Conservation (phyloP, 148 eudicot species). For the Drosera capensis region DNA sequence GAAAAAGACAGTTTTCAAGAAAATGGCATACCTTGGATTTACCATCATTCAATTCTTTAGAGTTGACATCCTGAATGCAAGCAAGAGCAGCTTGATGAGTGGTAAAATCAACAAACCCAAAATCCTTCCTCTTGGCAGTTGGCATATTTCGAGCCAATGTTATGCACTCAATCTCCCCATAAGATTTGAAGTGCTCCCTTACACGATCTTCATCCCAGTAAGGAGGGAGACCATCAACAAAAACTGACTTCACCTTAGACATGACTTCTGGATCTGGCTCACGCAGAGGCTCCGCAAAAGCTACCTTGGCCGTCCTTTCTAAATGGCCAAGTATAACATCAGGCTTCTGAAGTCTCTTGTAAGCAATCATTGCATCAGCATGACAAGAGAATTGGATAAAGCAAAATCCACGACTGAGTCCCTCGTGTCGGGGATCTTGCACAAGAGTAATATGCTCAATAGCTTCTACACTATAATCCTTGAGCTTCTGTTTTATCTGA, state of each 20-base stretch:
- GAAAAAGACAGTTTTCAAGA: neutral
- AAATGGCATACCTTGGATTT: conserved; percentile 38
- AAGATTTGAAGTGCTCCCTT: conserved; percentile 39
- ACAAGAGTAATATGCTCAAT: conserved; percentile 62
- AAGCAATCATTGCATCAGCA: conserved; percentile 77
- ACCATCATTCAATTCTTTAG: conserved; percentile 46
- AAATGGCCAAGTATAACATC: conserved; percentile 72
- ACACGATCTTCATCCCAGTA: conserved; percentile 78
- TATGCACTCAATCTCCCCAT: conserved; percentile 66
- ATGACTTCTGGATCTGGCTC: conserved; percentile 81
- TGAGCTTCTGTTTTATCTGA: conserved; percentile 68
- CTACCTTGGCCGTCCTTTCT: conserved; percentile 77
- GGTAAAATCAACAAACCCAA: conserved; percentile 74
- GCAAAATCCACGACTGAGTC: conserved; percentile 81
- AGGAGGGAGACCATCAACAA: conserved; percentile 74
- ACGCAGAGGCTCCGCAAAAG: conserved; percentile 82
- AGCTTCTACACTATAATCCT: conserved; percentile 49
- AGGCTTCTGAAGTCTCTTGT: conserved; percentile 78
- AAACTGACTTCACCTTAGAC: conserved; percentile 83
- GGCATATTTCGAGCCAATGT: conserved; percentile 70
- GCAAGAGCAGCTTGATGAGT: conserved; percentile 78
- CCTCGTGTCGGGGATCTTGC: conserved; percentile 61
- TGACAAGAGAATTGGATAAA: conserved; percentile 74
- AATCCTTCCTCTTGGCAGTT: conserved; percentile 77
- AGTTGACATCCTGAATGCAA: conserved; percentile 60